These are phyloP conservation scores for Yamadazyma diospyri DNA, from an alignment of 1,139 yeast species.

Conservation along the genomic window DNA sequence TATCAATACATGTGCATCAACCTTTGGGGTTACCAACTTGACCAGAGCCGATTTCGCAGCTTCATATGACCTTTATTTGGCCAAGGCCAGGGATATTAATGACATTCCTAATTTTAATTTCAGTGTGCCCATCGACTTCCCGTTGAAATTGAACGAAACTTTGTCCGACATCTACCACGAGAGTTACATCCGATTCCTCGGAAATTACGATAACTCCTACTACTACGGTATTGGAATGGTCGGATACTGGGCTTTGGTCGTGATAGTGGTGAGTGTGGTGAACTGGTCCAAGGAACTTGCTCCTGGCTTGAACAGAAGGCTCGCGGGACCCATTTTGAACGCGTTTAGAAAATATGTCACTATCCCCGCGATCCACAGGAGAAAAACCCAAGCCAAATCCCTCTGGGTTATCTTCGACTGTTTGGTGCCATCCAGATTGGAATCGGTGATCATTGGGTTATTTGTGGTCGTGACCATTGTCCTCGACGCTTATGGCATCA, in stretches of 20 bases:
- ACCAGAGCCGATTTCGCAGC: slow-evolving; percentile 16
- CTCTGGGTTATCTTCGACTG: slow-evolving; percentile 19
- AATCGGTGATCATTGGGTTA: slow-evolving; percentile 24
- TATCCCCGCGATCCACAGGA: slow-evolving; percentile 28
- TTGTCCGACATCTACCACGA: slow-evolving; percentile 14
- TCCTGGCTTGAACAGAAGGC: slow-evolving; percentile 22
- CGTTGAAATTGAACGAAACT: slow-evolving; percentile 19
- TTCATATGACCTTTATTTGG: slow-evolving; percentile 17
- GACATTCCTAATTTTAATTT: slow-evolving; percentile 23
- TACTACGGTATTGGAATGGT: slow-evolving; percentile 47
- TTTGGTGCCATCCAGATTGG: slow-evolving; percentile 28
- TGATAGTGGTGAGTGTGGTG: slow-evolving; percentile 35
- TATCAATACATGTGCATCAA: slow-evolving; percentile 11
- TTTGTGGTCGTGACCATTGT: slow-evolving; percentile 47
- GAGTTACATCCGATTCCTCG: slow-evolving; percentile 27
- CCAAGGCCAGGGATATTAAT: slow-evolving; percentile 16
- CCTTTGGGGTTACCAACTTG: slow-evolving; percentile 12
- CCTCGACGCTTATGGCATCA: slow-evolving; percentile 23
- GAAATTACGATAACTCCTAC: slow-evolving; percentile 37
- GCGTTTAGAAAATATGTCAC: slow-evolving; percentile 27
- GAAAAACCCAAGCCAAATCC: slow-evolving; percentile 21
- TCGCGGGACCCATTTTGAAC: slow-evolving; percentile 23
- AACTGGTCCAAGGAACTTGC: slow-evolving; percentile 37
- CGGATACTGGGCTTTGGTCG: slow-evolving; percentile 47
- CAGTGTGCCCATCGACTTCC: slow-evolving; percentile 18